These are phyloP conservation scores for Kodamaea arcana DNA, from an alignment of 1,139 yeast genomes.

Conservation along the genomic window DNA sequence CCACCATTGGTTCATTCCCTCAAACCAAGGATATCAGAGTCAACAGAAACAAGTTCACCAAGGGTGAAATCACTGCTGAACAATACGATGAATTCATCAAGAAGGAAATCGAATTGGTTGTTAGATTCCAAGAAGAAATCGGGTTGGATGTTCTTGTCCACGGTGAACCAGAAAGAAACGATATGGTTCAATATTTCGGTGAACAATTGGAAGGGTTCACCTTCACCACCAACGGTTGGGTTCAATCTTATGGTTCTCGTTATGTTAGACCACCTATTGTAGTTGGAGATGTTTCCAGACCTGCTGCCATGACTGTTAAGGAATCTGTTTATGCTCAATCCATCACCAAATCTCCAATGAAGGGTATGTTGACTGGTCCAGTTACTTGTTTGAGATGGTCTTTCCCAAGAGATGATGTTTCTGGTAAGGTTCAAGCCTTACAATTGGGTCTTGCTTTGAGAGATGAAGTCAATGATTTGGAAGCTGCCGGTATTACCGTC, in stretches of 20 bases:
- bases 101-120: slow-evolving; percentile 91
- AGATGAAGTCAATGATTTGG: slow-evolving; percentile 97
- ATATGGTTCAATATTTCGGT: slow-evolving; percentile 99
- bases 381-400: slow-evolving; percentile 99
- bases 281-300: slow-evolving; percentile 99
- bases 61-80: slow-evolving; percentile 92
- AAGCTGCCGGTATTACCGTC: slow-evolving; percentile 95
- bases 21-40: slow-evolving; percentile 98
- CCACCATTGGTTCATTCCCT: slow-evolving; percentile 99
- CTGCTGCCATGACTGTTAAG: slow-evolving; percentile 96
- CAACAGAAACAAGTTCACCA: slow-evolving; percentile 96
- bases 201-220: slow-evolving; percentile 98
- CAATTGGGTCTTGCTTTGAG: slow-evolving; percentile 97
- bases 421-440: slow-evolving; percentile 91
- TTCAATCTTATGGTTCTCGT: slow-evolving; percentile 99
- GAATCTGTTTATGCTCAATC: slow-evolving; percentile 99
- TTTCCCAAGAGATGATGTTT: slow-evolving; percentile 98
- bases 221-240: slow-evolving; percentile 99
- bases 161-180: slow-evolving; percentile 99
- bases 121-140: slow-evolving; percentile 98
- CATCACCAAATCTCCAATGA: slow-evolving; percentile 89
- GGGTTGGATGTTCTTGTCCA: slow-evolving; percentile 97
- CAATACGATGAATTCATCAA: slow-evolving; percentile 95
- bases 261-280: slow-evolving; percentile 99
- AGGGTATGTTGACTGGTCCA: slow-evolving; percentile 99